Evolutionary conservation across 148 eudicot genomes (phyloP), one percentile per base, ranked within the genome.

Genomic region (Amaranthus cruentus): DNA sequence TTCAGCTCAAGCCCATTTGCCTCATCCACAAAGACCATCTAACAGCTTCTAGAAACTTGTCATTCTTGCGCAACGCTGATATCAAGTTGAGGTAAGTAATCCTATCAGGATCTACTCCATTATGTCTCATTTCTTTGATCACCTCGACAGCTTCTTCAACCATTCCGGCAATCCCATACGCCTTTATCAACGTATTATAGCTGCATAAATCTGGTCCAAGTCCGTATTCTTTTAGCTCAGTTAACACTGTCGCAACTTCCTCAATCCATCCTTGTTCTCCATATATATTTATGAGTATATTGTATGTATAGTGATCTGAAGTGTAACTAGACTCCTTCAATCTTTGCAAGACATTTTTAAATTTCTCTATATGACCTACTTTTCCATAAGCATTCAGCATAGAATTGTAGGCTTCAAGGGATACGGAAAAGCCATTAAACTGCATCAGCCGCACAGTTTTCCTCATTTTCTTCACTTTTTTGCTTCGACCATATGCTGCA

Each of bases 1-100:
- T 58, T 80, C 81, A 81, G 75, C 77, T 71, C 49, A 92, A 71
- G 8, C 93, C 96, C 76, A 86, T 78, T 81, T 94, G 96, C 86
- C 91, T 94, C 97, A 94, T 91, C 97, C 93, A 94, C 86, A 94
- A 81, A 15, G 98, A 94, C 98, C 98, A 94, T 83, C 86, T 94
- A 62, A 94, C 97, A 79, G 97, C 93, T 81, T 94, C 98, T 48
- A 94, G 82, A 79, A 88, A 79, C 87, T 76, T 85, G 68, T 94
- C 97, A 81, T 94, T 94, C 80, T 81, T 91, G 65, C 75, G 85
- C 62, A 94, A 66, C 10, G 97, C 90, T 71, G 73, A 68, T 58
- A 94, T 84, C 78, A 91, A 79, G 76, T 88, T 94, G 50, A 62
- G 70, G 76, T 91, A 94, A 7, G 98, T 91, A 18, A 78, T 73